Conservation (phyloP, 495 filamentous ascomycete species). For the Penicillium maclennaniae region DNA sequence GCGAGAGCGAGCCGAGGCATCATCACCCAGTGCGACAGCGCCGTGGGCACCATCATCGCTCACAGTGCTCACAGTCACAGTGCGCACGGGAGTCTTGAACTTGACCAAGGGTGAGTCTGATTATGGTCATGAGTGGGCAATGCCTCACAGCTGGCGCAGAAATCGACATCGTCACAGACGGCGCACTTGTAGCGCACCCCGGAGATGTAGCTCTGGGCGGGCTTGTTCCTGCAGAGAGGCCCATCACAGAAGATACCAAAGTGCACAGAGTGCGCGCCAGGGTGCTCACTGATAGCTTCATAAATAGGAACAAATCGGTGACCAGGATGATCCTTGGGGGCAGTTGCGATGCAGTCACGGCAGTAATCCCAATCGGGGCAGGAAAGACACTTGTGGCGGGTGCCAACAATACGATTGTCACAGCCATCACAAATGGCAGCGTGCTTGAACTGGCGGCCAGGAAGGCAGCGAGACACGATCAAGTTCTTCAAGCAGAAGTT, state of each 20-base stretch:
- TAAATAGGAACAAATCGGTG: conserved; percentile 93
- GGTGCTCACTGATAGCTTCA: conserved; percentile 62
- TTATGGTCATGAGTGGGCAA: conserved; percentile 82
- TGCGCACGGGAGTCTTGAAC: conserved; percentile 90
- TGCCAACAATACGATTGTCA: conserved; percentile 80
- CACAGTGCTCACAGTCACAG: conserved; percentile 81
- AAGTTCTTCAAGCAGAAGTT: conserved; percentile 39
- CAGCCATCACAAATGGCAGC: conserved; percentile 93
- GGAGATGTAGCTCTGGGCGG: conserved; percentile 62
- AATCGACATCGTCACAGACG: conserved; percentile 92
- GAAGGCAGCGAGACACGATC: conserved; percentile 58
- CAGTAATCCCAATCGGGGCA: conserved; percentile 99
- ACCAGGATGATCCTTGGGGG: conserved; percentile 64
- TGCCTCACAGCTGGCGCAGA: conserved; percentile 93
- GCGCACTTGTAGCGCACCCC: conserved; percentile 96
- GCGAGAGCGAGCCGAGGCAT: conserved; percentile 18
- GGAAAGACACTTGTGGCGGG: conserved; percentile 94
- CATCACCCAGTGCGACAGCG: conserved; percentile 67
- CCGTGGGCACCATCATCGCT: conserved; percentile 67
- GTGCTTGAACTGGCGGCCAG: conserved; percentile 81
- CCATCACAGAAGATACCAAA: conserved; percentile 93
- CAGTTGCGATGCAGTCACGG: conserved; percentile 64
- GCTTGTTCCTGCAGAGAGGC: conserved; percentile 69
- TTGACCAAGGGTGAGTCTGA: conserved; percentile 90
- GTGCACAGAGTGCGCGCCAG: conserved; percentile 55